Percentiles rank a stretch among this genome's conserved stretches.
These are phyloP conservation scores for Pinus tabuliformis DNA, from an alignment of 75 land plant species.

Conservation along the genomic window DNA sequence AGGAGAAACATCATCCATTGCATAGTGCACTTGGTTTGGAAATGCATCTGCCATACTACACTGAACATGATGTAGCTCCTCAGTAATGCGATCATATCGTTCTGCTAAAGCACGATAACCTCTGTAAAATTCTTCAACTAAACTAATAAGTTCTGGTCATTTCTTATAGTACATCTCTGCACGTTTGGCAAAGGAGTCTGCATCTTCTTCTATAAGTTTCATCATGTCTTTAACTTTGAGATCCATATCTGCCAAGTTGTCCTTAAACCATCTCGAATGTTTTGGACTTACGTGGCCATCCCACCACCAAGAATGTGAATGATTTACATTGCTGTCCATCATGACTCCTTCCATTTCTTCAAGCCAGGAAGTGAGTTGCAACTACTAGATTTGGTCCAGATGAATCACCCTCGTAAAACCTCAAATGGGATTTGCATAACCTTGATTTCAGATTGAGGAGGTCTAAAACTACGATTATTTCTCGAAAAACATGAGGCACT, in stretches of 20 bases:
- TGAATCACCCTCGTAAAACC: not conserved
- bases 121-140: constrained; percentile 36
- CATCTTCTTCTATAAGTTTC: no score
- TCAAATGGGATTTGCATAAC: not conserved
- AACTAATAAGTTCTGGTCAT: constrained; percentile 35
- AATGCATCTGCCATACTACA: constrained; percentile 41
- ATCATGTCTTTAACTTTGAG: no score
- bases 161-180: constrained; percentile 48
- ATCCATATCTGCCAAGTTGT: no score
- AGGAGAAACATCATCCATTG: no score
- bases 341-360: no score
- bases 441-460: not conserved
- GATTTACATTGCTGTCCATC: no score
- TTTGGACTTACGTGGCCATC: no score
- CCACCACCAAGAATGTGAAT: no score
- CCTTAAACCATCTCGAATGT: no score
- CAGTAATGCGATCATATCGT: constrained; percentile 29
- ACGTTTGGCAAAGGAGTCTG: constrained; percentile 37
- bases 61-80: constrained; percentile 32
- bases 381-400: not conserved
- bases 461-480: not conserved
- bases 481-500: not conserved
- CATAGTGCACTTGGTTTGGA: no score
- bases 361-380: no score
- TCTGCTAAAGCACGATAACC: constrained; percentile 37